Evolutionary conservation across 805 yeast species (phyloP), one percentile per base, ranked within the genome.

Genomic region (Sungouiella thailandica): DNA sequence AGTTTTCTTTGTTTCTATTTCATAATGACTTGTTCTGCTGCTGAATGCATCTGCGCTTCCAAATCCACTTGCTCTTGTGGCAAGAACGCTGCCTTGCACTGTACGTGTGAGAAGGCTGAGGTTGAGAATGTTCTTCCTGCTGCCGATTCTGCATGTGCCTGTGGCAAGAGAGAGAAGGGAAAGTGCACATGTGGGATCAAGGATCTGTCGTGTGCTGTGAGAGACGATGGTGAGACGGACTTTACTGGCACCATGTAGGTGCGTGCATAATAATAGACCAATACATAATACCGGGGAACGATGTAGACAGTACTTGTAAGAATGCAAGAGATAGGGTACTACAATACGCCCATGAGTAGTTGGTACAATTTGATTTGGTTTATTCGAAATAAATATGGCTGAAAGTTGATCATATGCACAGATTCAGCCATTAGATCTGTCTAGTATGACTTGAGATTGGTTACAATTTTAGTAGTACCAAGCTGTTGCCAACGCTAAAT

Each of bases 61-160:
- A 74, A 72, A 44, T 79, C 82, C 44, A 74, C 75, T 44, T 76
- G 83, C 60, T 76, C 83, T 16, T 76, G 83, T 57, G 80, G 79
- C 13, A 65, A 71, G 36, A 68, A 68, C 43, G 77, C 82, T 23
- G 83, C 82, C 36, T 67, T 71, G 49, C 57, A 72, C 41, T 76
- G 83, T 55, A 64, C 57, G 58, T 76, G 83, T 61, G 58, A 62
- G 35, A 68, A 65, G 51, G 72, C 82, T 29, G 45, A 68, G 16
- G 54, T 48, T 30, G 83, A 76, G 59, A 76, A 76, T 52, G 69
- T 60, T 34, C 52, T 52, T 26, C 73, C 75, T 23, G 41, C 68
- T 18, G 53, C 56, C n/a, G 34, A 25, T n/a, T 53, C 57, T 20
- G 63, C 80, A 24, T 76, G 83, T 59, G 66, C 78, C 12, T 76